Conservation (phyloP, 768 basidiomycete genomes). For the Serendipita sp. region DNA sequence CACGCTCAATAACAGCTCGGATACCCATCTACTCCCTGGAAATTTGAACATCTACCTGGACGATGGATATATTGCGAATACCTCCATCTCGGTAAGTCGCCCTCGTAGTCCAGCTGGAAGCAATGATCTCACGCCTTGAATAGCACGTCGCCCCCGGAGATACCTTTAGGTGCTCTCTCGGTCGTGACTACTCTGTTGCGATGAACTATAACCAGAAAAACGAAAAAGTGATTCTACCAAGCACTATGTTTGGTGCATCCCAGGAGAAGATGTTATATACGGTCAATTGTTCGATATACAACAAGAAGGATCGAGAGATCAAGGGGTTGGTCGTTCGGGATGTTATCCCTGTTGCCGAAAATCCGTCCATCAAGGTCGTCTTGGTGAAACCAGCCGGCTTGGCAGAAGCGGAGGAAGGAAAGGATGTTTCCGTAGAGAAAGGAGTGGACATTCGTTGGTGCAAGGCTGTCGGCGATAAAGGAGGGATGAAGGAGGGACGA, state of each 20-base stretch:
- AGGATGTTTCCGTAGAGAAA: not conserved
- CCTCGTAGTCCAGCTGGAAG: not conserved
- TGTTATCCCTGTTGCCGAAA: not conserved
- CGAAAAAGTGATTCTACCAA: not conserved
- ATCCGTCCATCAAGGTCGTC: not conserved
- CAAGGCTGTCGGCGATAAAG: not conserved
- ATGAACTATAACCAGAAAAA: not conserved
- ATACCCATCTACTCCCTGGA: slow-evolving; percentile 2
- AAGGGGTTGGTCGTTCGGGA: not conserved
- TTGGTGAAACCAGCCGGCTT: not conserved
- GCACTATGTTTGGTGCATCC: not conserved
- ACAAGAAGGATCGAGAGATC: not conserved
- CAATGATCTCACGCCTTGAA: not conserved
- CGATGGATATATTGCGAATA: not conserved
- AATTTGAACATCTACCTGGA: not conserved
- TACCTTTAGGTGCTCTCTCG: not conserved
- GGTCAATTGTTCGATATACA: not conserved
- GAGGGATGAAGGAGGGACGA: slow-evolving; percentile 5
- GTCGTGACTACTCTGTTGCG: not conserved
- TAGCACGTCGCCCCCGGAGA: slow-evolving; percentile 1
- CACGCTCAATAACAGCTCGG: not conserved
- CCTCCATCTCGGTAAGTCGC: not conserved
- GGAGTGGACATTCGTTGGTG: not conserved
- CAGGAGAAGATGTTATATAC: not conserved
- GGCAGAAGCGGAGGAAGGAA: slow-evolving; percentile 2